Evolutionary conservation across 1,284 basidiomycete genomes (phyloP), one percentile per base, ranked within the genome.

Genomic region (Leccinum huronense): DNA sequence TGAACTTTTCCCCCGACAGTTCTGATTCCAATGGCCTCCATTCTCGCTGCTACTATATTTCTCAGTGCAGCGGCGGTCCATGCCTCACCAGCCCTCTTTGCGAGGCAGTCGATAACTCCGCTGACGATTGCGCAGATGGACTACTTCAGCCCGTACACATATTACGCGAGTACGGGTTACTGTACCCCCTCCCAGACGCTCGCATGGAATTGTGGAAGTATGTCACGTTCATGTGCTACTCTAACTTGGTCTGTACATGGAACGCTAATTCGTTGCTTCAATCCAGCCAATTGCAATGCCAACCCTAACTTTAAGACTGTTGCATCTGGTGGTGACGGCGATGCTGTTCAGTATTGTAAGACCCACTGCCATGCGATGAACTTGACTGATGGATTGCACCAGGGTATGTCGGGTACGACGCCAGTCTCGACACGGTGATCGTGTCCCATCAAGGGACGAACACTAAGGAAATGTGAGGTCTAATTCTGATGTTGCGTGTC

Each of bases 291-390:
- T 66, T 90, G 88, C 66, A 60, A 80, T 16, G 84, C 81, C 5
- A 89, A 87, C 69, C 74, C 85, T 1, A 71, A 69, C 6, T 90
- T 90, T 67, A 63, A 80, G 33, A 84, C 86, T 1, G 74, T 85
- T 8, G 88, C 86, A 6, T 81, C 86, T 7, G 89, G 88, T 45
- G 89, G 88, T 1, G 78, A 90, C 66, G 87, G 86, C 3, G 68
- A 73, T 30, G 65, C 65, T 5, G 72, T 80, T 2, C 88, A 89
- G 69, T 87, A 77, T 66, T 84, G 81, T 81, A 57, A 71, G 78
- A 9, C 4, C 14, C 4, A 16, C 13, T 54, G 10, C 19, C 45
- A 48, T 23, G 10, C 6, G 45, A 48, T 11, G 19, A 30, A 10
- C 27, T 16, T 19, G 27, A 54, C 58, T 66, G 23, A 54, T 11